Evolutionary conservation across 2,329 filamentous ascomycete genomes (phyloP).

Genomic region (Aspergillus jensenii): DNA sequence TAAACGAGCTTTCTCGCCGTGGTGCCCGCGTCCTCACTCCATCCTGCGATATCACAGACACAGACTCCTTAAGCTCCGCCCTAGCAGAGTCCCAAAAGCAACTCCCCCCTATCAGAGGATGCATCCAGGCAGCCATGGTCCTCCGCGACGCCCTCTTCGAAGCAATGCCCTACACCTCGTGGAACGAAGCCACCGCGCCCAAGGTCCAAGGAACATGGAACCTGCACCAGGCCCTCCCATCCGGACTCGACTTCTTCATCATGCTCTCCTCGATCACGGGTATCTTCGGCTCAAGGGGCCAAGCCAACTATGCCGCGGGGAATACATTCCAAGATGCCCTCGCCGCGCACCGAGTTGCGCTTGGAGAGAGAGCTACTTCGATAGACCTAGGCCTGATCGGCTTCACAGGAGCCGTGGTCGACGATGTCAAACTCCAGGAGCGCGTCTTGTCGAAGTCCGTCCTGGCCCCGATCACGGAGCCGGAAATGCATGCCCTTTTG

Average conservation of each 20-base stretch:
- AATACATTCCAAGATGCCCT: conserved; percentile 34
- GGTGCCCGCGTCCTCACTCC: not conserved
- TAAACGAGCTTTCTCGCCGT: not conserved
- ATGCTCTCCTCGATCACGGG: conserved; percentile 43
- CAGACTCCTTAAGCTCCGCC: not conserved
- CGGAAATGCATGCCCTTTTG: not conserved
- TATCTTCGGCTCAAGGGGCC: conserved; percentile 46
- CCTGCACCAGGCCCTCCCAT: conserved; percentile 23
- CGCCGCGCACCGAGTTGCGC: not conserved
- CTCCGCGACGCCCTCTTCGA: not conserved
- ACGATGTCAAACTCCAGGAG: not conserved
- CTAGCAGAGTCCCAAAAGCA: not conserved
- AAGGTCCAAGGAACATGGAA: conserved; percentile 40
- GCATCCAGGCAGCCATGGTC: not conserved
- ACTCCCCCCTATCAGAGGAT: not conserved
- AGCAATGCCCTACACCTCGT: not conserved
- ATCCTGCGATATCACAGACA: conserved; percentile 5
- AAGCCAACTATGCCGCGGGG: conserved; percentile 47
- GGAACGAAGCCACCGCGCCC: conserved; percentile 16
- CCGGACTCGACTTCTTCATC: conserved; percentile 44
- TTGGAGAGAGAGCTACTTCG: not conserved
- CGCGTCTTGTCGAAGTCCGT: not conserved
- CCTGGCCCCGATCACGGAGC: not conserved
- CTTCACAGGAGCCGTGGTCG: not conserved
- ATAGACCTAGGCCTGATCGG: conserved; percentile 4